These are phyloP conservation scores for Colletotrichum horii DNA, from an alignment of 2,329 filamentous ascomycete genomes.

Conservation along the genomic window DNA sequence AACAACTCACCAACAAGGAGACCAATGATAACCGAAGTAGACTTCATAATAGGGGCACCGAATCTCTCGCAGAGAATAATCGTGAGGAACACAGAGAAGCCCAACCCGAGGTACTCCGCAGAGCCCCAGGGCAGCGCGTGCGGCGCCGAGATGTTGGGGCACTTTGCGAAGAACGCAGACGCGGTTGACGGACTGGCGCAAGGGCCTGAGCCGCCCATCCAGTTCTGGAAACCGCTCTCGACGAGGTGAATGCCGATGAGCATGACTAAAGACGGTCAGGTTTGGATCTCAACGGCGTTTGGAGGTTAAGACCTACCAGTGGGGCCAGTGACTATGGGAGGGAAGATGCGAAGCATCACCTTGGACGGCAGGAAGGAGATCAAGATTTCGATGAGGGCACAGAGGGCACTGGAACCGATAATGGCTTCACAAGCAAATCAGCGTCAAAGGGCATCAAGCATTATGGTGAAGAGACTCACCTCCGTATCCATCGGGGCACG, in stretches of 20 bases:
- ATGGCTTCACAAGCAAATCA: conserved; percentile 55
- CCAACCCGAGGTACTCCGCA: conserved; percentile 78
- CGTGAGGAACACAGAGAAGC: conserved; percentile 79
- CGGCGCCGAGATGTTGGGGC: conserved; percentile 71
- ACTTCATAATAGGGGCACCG: conserved; percentile 85
- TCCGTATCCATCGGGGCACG: conserved; percentile 80
- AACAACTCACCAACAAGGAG: conserved; percentile 49
- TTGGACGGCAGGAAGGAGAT: conserved; percentile 77
- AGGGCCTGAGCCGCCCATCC: conserved; percentile 75
- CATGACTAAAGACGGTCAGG: conserved; percentile 42
- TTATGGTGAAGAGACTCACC: conserved; percentile 23
- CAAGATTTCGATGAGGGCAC: conserved; percentile 72
- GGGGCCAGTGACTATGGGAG: conserved; percentile 78
- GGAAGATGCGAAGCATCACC: conserved; percentile 75
- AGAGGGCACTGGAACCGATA: conserved; percentile 71
- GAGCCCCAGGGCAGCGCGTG: conserved; percentile 79
- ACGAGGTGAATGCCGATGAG: conserved; percentile 79
- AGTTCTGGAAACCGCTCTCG: conserved; percentile 73
- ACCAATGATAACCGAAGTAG: conserved; percentile 76
- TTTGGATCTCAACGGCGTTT: fast-evolving
- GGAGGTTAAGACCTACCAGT: conserved; percentile 50
- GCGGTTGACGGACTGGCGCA: conserved; percentile 58
- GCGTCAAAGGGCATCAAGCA: background rate
- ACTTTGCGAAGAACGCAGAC: conserved; percentile 64
- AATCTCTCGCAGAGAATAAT: conserved; percentile 84